A percentile compares a stretch with the other conserved stretches of the same genome.
These are phyloP conservation scores for Phytophthora fragariaefolia DNA, from an alignment of 352 stramenopile species.

Conservation along the genomic window DNA sequence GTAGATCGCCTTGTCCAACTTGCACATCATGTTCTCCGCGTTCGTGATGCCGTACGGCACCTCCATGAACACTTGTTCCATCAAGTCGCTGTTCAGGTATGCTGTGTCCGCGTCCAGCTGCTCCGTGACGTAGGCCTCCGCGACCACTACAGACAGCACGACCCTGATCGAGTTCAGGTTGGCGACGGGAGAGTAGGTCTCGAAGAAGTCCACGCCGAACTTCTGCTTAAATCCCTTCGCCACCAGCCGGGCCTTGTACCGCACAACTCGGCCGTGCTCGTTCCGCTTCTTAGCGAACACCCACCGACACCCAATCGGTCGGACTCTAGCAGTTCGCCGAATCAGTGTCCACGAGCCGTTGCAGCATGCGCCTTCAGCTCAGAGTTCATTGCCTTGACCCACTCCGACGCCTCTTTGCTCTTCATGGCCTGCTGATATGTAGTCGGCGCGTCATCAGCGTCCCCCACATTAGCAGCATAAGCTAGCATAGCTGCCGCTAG, in stretches of 20 bases:
- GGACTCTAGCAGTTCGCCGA: neutral
- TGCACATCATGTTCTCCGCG: too few relatives aligned
- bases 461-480: neutral
- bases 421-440: conserved; percentile 6
- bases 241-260: neutral
- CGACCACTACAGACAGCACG: neutral
- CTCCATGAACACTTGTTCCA: neutral
- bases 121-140: neutral
- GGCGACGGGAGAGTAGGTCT: neutral
- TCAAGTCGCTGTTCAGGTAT: neutral
- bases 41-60: neutral
- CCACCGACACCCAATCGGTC: neutral
- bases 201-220: neutral
- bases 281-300: neutral
- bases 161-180: conserved; percentile 1
- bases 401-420: neutral
- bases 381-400: conserved; percentile 9
- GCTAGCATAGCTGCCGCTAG: conserved; percentile 5
- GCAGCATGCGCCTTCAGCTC: conserved; percentile 6
- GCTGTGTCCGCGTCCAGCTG: neutral
- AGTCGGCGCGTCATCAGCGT: conserved; percentile 3
- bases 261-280: neutral
- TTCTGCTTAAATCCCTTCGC: neutral
- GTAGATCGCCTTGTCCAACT: too few relatives aligned
- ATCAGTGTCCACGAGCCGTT: conserved; percentile 13